phyloP scores from a whole-genome alignment of 2,329 filamentous ascomycete genomes.

The Orbilia ellipsospora region DNA sequence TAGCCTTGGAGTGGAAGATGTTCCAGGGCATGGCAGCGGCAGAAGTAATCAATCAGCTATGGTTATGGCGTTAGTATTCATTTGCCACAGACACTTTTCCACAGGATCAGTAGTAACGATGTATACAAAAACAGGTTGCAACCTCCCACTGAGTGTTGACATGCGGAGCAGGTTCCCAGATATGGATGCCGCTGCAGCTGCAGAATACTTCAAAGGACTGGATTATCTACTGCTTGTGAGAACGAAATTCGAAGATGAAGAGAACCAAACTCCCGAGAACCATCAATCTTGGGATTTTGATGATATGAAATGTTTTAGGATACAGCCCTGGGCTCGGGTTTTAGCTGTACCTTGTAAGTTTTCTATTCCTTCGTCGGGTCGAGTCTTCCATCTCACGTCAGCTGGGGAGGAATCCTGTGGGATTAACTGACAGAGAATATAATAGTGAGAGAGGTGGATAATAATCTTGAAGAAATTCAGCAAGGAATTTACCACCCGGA shows the following conservation, averaged over 20 bases:
- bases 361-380: slow-evolving; percentile 2
- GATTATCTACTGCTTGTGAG: slow-evolving; percentile 30
- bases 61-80: slow-evolving; percentile 42
- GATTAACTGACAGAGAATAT: background rate
- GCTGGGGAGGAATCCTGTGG: slow-evolving; percentile 6
- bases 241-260: slow-evolving; percentile 21
- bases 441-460: slow-evolving; percentile 30
- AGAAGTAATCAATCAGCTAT: slow-evolving; percentile 25
- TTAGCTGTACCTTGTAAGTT: slow-evolving; percentile 23
- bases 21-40: slow-evolving; percentile 4
- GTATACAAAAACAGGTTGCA: slow-evolving; percentile 1
- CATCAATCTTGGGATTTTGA: slow-evolving; percentile 38
- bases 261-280: slow-evolving; percentile 19
- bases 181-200: slow-evolving; percentile 14
- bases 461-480: slow-evolving; percentile 23
- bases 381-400: slow-evolving; percentile 13
- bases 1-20: slow-evolving; percentile 9
- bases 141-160: slow-evolving; percentile 8
- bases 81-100: background rate
- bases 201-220: slow-evolving; percentile 11
- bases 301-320: slow-evolving; percentile 23
- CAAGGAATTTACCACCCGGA: slow-evolving; percentile 24
- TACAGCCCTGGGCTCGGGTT: slow-evolving; percentile 36
- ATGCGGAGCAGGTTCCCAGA: slow-evolving; percentile 27
- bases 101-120: background rate